Conservation (phyloP, 2,329 filamentous ascomycete species). For the Mycogone perniciosa region DNA sequence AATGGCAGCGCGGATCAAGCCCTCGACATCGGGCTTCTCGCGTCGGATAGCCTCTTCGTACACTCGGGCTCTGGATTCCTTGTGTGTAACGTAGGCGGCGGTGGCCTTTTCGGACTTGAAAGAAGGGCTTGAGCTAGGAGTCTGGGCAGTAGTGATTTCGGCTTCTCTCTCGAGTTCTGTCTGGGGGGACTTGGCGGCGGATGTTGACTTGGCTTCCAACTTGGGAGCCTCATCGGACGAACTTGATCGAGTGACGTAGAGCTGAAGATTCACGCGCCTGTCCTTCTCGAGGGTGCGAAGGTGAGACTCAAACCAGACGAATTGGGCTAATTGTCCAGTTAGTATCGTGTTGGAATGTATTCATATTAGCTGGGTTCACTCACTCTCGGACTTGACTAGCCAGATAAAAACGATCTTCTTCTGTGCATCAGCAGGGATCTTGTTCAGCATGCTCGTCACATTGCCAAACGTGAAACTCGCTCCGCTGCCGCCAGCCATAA, state of each 20-base stretch:
- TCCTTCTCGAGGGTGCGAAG: slow-evolving; percentile 27
- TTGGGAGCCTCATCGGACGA: neutral
- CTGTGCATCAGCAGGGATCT: slow-evolving; percentile 14
- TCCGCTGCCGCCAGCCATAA: slow-evolving; percentile 56
- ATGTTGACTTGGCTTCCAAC: slow-evolving; percentile 4
- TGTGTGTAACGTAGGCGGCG: slow-evolving; percentile 10
- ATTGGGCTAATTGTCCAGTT: slow-evolving; percentile 21
- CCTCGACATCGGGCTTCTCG: slow-evolving; percentile 32
- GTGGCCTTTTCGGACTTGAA: slow-evolving; percentile 15
- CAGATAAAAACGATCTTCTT: slow-evolving; percentile 34
- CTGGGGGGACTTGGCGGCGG: slow-evolving; percentile 8
- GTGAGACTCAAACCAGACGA: slow-evolving; percentile 33
- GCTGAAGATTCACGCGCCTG: slow-evolving; percentile 22
- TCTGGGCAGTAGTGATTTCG: neutral
- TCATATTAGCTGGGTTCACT: slow-evolving; percentile 12
- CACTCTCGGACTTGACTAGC: slow-evolving; percentile 33
- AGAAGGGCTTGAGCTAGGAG: neutral
- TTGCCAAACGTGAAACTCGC: slow-evolving; percentile 48
- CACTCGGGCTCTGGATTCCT: neutral
- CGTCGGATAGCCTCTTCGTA: slow-evolving; percentile 22
- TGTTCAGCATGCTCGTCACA: slow-evolving; percentile 31
- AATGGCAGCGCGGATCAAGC: slow-evolving; percentile 29
- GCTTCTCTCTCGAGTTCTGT: slow-evolving; percentile 10
- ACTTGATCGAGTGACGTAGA: slow-evolving; percentile 30
- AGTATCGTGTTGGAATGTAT: neutral